Percentiles rank a stretch among this genome's conserved stretches.
Conservation (phyloP, 257 asterid species). For the Agastache rugosa region DNA sequence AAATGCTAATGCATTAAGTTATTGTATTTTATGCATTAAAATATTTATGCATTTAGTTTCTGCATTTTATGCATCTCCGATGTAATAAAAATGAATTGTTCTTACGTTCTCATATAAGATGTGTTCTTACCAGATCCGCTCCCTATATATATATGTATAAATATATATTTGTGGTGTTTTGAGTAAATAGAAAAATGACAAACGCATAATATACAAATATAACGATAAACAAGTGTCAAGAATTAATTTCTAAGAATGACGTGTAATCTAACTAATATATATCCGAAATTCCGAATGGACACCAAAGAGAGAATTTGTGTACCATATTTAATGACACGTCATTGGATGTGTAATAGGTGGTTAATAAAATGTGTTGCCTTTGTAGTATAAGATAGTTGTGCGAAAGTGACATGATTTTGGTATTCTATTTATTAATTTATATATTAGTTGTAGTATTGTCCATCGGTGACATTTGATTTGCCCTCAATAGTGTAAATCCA, state of each 20-base stretch:
- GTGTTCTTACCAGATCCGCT: too few species aligned
- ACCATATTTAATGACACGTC: slow-evolving; percentile 38
- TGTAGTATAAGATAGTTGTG: neutral
- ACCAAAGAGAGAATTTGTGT: slow-evolving; percentile 23
- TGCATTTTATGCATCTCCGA: too few species aligned
- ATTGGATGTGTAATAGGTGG: slow-evolving; percentile 27
- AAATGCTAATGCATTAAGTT: too few species aligned
- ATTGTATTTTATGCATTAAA: too few species aligned
- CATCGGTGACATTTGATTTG: slow-evolving; percentile 28
- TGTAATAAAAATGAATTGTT: too few species aligned
- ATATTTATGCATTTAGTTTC: too few species aligned
- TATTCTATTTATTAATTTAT: neutral
- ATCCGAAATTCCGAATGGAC: slow-evolving; percentile 3
- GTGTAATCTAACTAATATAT: slow-evolving; percentile 1
- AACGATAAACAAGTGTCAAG: neutral
- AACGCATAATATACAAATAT: neutral
- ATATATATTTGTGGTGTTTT: slow-evolving; percentile 2
- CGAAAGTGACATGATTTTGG: slow-evolving; percentile 35
- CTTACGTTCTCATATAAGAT: too few species aligned
- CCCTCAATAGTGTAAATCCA: slow-evolving; percentile 1
- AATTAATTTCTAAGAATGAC: slow-evolving; percentile 7
- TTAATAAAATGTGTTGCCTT: slow-evolving; percentile 32
- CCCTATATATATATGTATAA: too few species aligned
- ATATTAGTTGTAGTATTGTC: neutral
- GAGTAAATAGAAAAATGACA: neutral